phyloP scores from a whole-genome alignment of 768 basidiomycete genomes.

The Daedalea quercina region DNA sequence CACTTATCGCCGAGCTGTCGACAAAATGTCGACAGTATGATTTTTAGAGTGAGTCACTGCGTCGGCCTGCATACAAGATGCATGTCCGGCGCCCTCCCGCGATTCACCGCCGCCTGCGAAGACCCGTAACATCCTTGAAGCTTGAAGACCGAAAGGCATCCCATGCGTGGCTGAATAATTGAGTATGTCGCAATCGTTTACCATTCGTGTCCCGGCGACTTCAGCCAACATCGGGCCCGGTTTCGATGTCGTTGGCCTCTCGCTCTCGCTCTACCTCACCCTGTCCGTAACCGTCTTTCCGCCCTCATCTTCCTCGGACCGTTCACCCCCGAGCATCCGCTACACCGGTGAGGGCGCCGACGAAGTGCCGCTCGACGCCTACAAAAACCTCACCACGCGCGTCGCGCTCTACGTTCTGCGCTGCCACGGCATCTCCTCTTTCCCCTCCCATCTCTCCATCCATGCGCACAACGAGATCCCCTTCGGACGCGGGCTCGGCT shows the following conservation, averaged over 20 bases:
- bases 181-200: conserved; percentile 32
- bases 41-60: too few species aligned
- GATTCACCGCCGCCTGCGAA: too few species aligned
- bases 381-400: conserved; percentile 95
- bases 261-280: conserved; percentile 79
- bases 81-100: too few species aligned
- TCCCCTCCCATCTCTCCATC: conserved; percentile 73
- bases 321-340: conserved; percentile 52
- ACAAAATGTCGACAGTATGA: too few species aligned
- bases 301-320: conserved; percentile 25
- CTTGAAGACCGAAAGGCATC: too few species aligned
- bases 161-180: neutral
- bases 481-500: conserved; percentile 95
- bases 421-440: conserved; percentile 66
- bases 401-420: conserved; percentile 98
- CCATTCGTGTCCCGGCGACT: conserved; percentile 89
- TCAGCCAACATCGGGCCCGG: conserved; percentile 99
- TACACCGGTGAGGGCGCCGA: conserved; percentile 86
- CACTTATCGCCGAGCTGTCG: too few species aligned
- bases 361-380: conserved; percentile 89
- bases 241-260: conserved; percentile 98
- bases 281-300: conserved; percentile 53
- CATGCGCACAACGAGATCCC: conserved; percentile 90
- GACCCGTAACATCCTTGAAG: too few species aligned
- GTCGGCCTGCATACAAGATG: too few species aligned